Evolutionary conservation across 305 asterid genomes (phyloP).

Genomic region (Ajuga reptans): DNA sequence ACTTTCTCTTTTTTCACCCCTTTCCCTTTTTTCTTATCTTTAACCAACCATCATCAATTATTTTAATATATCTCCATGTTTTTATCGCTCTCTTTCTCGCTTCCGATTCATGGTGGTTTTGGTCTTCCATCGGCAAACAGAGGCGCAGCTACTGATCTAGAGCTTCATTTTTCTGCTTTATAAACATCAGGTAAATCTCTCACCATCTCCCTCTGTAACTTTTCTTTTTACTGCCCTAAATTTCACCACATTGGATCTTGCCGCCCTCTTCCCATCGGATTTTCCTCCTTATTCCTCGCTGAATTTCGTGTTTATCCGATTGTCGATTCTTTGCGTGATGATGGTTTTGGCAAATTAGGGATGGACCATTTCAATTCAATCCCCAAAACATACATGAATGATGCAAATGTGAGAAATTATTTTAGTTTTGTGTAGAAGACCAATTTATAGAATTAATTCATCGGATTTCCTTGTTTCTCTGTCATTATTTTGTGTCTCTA

Average conservation of each 20-base stretch:
- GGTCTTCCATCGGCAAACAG: background rate
- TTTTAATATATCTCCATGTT: background rate
- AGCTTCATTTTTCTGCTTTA: background rate
- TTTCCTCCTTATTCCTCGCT: background rate
- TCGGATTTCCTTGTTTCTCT: background rate
- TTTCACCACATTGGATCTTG: slow-evolving; percentile 17
- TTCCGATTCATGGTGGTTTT: slow-evolving; percentile 3
- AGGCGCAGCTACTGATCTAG: background rate
- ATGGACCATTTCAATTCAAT: background rate
- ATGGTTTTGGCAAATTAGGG: background rate
- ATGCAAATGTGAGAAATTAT: background rate
- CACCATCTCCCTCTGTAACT: background rate
- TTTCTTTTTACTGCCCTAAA: background rate
- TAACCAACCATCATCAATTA: background rate
- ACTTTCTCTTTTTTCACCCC: background rate
- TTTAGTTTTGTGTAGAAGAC: background rate
- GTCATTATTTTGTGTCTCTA: background rate
- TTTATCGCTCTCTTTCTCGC: background rate
- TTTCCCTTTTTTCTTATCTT: background rate
- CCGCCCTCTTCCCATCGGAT: background rate
- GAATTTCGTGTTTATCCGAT: background rate
- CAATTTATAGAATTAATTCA: background rate
- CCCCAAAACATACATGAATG: background rate
- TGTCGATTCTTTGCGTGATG: background rate
- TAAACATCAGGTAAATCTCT: slow-evolving; percentile 17